Base-by-base conservation (phyloP, 164 flowering plant species). In the Umbilicus rupestris region DNA sequence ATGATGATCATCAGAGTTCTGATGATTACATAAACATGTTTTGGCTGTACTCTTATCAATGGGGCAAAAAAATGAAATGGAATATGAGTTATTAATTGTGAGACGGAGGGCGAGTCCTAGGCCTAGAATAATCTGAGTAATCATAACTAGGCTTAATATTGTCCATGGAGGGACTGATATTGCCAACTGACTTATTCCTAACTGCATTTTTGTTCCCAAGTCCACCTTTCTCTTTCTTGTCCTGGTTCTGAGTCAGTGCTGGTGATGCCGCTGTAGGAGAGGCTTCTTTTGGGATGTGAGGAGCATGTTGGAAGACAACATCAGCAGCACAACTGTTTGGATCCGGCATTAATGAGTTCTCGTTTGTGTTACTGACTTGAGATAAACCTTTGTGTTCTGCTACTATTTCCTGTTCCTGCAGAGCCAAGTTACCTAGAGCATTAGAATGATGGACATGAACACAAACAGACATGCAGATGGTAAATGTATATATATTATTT, bases 111-210 rank as follows among this genome's bases (percentile, higher is more conserved):
- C 60, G 60, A 28, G 60, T 55, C 28, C 60, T 55, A 14, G 60
- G 60, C 60, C 60, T 55, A 28, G 60, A 26, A 55, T 55, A 55
- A 28, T 55, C 60, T 55, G 60, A 55, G 7, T 55, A 55, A 55
- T 55, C 60, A 55, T 11, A 55, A 28, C 60, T 55, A 28, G 60
- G 31, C 4, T 55, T 9, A 12, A 52, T 52, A 9, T 52, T 29
- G 22, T 52, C 60, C 7, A 30, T n/a, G 33, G 60, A 55, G 3
- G 16, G 0, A 55, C 19, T 29, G 12, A 8, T 33, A 55, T 55
- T 55, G 31, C 60, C 12, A 16, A 28, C 4, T 55, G 57, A 20
- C 14, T 50, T 8, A 50, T 50, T 50, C 57, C 10, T 50, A 20
- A 14, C 28, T 20, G 57, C 57, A 50, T 22, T 22, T 9, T 50